Evolutionary conservation across 768 basidiomycete genomes (phyloP), one percentile per base, ranked within the genome.

Genomic region (Paxillus rubicundulus): DNA sequence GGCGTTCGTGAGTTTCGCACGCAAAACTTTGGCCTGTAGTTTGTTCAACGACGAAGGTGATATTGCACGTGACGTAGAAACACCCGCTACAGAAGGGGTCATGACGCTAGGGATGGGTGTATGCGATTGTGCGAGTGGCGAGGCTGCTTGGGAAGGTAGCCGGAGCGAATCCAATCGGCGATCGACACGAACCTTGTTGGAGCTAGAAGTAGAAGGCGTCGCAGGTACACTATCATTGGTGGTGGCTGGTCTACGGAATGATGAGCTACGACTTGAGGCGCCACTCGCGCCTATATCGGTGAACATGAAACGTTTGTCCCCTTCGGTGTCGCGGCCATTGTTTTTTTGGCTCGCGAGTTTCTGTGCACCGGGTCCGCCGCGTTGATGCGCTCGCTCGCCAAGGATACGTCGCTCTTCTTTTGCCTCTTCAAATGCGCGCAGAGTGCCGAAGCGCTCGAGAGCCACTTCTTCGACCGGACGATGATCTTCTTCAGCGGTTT

Each of bases 31-130:
- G 4, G 96, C 96, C 69, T 99, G 96, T 2, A 99, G 71, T 63
- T 85, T 89, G 68, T 99, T 98, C 42, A 98, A 73, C 14, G 88
- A 89, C 1, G 87, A 86, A 2, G 86, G 85, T 0, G 88, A 88
- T 50, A 89, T 63, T 1, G 78, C 77, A 5, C 85, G 77, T 10
- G 52, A 62, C 21, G 66, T 73, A 9, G 72, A 60, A 49, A 60
- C 53, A 12, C 61, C 54, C 20, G 66, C 60, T 18, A 63, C 49
- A 12, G 81, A 76, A 2, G 94, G 94, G 0, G 92, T 89, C 80
- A 98, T 85, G 6, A 94, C 94, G 2, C 86, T 86, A 0, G 95
- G 96, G 47, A 98, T 85, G 2, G 96, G 92, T 0, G 95, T 97
- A 39, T 80, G 84, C 3, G 81, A 74, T 59, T 83, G 85, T 18